Evolutionary conservation across 2,329 filamentous ascomycete species (phyloP).

Genomic region (Ophiostoma tasmaniense): DNA sequence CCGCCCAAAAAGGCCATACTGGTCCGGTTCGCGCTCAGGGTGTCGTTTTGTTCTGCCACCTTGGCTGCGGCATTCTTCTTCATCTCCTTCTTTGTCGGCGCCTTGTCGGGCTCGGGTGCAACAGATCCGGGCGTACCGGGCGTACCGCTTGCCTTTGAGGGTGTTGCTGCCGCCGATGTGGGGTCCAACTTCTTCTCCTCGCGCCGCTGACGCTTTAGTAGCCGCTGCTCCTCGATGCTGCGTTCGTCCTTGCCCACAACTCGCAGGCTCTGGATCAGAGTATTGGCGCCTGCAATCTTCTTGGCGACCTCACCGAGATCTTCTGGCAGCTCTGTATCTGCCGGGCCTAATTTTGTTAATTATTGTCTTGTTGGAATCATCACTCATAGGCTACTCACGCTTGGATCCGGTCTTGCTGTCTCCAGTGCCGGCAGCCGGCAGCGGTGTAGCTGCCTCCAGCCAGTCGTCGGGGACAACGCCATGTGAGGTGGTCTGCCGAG

Average conservation of each 20-base stretch:
- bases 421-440: conserved; percentile 19
- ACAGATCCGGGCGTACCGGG: conserved; percentile 54
- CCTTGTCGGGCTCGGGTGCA: conserved; percentile 57
- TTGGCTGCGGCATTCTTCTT: conserved; percentile 70
- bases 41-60: conserved; percentile 67
- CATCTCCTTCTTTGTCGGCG: conserved; percentile 77
- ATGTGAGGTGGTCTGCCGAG: conserved; percentile 68
- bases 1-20: conserved; percentile 57
- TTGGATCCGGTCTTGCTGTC: conserved; percentile 36
- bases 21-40: conserved; percentile 75
- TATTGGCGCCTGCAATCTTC: conserved; percentile 41
- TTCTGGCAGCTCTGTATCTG: conserved; percentile 33
- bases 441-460: conserved; percentile 56
- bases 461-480: conserved; percentile 71
- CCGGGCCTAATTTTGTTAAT: conserved; percentile 29
- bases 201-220: conserved; percentile 58
- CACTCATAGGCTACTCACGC: conserved; percentile 40
- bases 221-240: conserved; percentile 62
- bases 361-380: neutral
- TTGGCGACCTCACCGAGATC: conserved; percentile 21
- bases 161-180: conserved; percentile 43
- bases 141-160: conserved; percentile 42
- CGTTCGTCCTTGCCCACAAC: conserved; percentile 58
- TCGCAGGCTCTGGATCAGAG: conserved; percentile 43
- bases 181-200: conserved; percentile 48